Evolutionary conservation across 1,284 basidiomycete genomes (phyloP), one percentile per base, ranked within the genome.

Genomic region (Singerocomus inundabilis): DNA sequence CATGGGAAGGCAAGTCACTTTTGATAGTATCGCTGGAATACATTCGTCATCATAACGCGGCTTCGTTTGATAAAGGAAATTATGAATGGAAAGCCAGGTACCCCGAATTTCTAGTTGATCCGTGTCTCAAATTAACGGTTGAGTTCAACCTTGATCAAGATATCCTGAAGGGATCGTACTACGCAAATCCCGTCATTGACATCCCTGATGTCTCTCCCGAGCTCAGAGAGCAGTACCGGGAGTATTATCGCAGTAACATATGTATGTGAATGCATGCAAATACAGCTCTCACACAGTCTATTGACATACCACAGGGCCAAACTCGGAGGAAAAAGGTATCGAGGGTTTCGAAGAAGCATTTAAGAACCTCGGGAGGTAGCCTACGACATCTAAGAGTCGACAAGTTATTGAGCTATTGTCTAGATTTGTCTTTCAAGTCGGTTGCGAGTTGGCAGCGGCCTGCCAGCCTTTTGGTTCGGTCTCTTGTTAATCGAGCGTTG

Each of bases 21-120:
- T 40, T 28, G n/a, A 41, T 34, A 16, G 21, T 21, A 21, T 21
- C 29, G 15, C 21, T 34, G 12, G 12, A n/a, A n/a, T 31, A 39
- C 10, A 13, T 26, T 32, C 36, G 32, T 18, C 26, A 13, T 10
- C 2, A 15, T 38, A 25, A 39, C 16, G 37, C 15, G 8, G 12
- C 15, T 32, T 30, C 25, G 5, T 25, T 41, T n/a, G 35, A 10
- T 32, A 15, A 21, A 89, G 85, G 93, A 97, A 77, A 83, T 94
- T 34, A 96, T 96, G 93, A 96, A 96, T 60, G 93, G 93, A 26
- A 86, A 82, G 61, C 89, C 87, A 59, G 79, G 90, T 88, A 57
- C 61, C 48, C 16, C n/a, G 10, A 40, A 35, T 26, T 13, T 46
- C 4, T 21, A 21, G 21, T 21, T 4, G 26, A 15, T 36, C 2